These are phyloP conservation scores for Hymenoscyphus fraxineus DNA, from an alignment of 2,329 filamentous ascomycete genomes.

Conservation along the genomic window DNA sequence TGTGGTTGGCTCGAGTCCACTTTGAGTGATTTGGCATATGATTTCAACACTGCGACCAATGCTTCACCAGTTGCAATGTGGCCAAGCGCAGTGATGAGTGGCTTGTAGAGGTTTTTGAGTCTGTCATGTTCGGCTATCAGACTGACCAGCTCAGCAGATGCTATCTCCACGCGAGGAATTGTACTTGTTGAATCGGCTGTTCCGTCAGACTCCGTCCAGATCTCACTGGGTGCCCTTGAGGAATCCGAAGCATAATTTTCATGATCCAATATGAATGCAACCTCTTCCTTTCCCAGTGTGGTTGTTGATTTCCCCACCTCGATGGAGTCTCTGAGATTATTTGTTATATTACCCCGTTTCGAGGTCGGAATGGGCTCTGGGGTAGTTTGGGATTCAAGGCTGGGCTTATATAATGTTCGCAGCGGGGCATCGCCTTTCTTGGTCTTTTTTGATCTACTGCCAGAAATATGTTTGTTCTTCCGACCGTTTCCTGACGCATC, in stretches of 20 bases:
- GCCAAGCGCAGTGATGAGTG: background rate
- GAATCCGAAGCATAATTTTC: background rate
- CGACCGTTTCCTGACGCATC: no score
- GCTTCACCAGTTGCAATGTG: background rate
- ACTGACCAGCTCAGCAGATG: background rate
- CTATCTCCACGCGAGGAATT: background rate
- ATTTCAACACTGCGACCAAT: background rate
- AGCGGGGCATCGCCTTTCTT: no score
- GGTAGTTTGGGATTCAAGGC: no score
- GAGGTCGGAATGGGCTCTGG: no score
- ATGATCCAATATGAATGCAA: background rate
- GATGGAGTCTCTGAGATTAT: background rate
- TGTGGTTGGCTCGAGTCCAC: background rate
- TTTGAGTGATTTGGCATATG: background rate
- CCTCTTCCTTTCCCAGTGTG: background rate
- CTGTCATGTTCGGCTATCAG: background rate
- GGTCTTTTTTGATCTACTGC: no score
- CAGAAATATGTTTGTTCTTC: no score
- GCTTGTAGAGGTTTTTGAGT: background rate
- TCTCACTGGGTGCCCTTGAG: background rate
- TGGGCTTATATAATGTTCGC: no score
- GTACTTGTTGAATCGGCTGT: background rate
- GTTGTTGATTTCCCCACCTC: background rate
- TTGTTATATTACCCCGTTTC: no score
- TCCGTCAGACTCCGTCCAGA: background rate